phyloP scores from a whole-genome alignment of 2,329 filamentous ascomycete genomes.

The Phoma sp. region DNA sequence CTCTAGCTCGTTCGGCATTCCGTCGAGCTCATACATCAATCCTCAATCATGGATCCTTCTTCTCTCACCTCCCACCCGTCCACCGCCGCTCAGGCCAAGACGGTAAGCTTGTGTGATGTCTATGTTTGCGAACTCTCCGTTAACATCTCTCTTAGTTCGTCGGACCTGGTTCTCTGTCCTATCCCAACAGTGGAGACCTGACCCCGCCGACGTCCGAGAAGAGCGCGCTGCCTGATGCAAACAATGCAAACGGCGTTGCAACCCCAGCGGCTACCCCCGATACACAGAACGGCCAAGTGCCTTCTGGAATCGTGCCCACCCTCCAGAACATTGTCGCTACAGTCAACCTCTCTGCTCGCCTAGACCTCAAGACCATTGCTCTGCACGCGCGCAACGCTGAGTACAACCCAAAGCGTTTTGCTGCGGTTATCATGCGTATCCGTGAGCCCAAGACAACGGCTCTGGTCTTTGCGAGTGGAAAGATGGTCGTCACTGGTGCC shows the following conservation, averaged over 20 bases:
- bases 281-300: conserved; percentile 62
- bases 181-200: conserved; percentile 81
- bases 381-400: conserved; percentile 97
- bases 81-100: conserved; percentile 91
- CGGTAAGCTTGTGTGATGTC: conserved; percentile 51
- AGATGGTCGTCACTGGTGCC: conserved; percentile 99
- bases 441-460: conserved; percentile 98
- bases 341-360: conserved; percentile 97
- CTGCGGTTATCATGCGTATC: conserved; percentile 99
- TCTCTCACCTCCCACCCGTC: conserved; percentile 88
- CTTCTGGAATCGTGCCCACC: conserved; percentile 70
- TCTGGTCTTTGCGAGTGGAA: conserved; percentile 95
- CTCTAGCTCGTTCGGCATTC: conserved; percentile 40
- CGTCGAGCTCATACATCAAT: conserved; percentile 35
- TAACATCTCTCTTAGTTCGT: conserved; percentile 63
- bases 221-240: conserved; percentile 62
- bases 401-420: conserved; percentile 99
- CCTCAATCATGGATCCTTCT: conserved; percentile 71
- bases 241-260: conserved; percentile 70
- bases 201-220: conserved; percentile 79
- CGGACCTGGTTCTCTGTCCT: conserved; percentile 88
- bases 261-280: conserved; percentile 94
- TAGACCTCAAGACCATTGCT: conserved; percentile 98
- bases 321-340: conserved; percentile 89
- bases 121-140: conserved; percentile 19